phyloP scores from a whole-genome alignment of 2,329 filamentous ascomycete genomes.

The Esteya vermicola region DNA sequence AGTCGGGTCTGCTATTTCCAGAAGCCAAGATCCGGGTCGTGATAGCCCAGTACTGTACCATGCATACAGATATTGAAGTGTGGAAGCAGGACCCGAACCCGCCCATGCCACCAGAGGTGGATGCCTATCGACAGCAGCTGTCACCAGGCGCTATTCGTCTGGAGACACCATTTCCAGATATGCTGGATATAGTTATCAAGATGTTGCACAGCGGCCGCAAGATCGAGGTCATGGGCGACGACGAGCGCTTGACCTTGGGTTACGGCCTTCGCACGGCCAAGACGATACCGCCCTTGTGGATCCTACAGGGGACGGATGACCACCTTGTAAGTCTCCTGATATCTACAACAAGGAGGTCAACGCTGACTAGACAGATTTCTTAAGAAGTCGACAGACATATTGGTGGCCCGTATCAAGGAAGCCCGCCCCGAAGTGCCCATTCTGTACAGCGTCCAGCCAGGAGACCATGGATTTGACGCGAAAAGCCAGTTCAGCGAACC shows the following conservation, averaged over 20 bases:
- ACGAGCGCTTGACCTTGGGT: conserved; percentile 6
- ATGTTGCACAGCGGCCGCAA: conserved; percentile 3
- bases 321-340: conserved; percentile 5
- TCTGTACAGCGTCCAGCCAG: conserved; percentile 10
- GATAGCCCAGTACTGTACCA: conserved; percentile 9
- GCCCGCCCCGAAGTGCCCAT: conserved; percentile 6
- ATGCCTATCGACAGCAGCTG: conserved; percentile 2
- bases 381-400: conserved; percentile 7
- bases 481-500: conserved; percentile 4
- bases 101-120: conserved; percentile 2
- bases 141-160: conserved; percentile 2
- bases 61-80: conserved; percentile 8
- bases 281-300: conserved; percentile 9
- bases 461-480: conserved; percentile 11
- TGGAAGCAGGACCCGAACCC: background rate
- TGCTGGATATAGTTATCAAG: background rate
- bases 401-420: conserved; percentile 6
- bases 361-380: conserved; percentile 2
- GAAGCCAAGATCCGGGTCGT: conserved; percentile 9
- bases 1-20: conserved; percentile 11
- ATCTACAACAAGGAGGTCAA: background rate
- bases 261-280: conserved; percentile 6
- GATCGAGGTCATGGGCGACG: conserved; percentile 7
- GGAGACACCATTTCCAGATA: conserved; percentile 7
- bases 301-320: conserved; percentile 11